phyloP scores from a whole-genome alignment of 2,329 filamentous ascomycete species.

The Pestalotiopsis sp. region DNA sequence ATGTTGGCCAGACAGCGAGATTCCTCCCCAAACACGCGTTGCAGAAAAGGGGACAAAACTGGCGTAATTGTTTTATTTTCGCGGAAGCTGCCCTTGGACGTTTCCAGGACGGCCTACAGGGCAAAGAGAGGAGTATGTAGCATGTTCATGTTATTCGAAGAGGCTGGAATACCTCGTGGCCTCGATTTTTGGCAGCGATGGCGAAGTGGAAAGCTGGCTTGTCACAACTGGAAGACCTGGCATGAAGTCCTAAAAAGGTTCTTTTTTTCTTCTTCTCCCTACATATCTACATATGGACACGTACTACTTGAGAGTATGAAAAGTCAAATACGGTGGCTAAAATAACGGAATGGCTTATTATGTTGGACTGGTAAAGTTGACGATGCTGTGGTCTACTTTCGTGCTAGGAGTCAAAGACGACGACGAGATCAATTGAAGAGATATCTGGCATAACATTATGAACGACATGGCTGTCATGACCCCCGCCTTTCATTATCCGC shows the following conservation, averaged over 20 bases:
- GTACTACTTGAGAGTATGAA: slow-evolving; percentile 15
- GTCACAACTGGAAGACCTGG: slow-evolving; percentile 29
- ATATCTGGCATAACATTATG: too few relatives aligned
- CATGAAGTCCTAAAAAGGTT: slow-evolving; percentile 34
- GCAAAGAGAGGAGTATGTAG: slow-evolving; percentile 22
- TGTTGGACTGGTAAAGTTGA: slow-evolving; percentile 24
- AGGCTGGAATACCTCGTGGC: slow-evolving; percentile 16
- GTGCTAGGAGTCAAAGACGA: slow-evolving; percentile 25
- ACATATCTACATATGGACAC: slow-evolving; percentile 24
- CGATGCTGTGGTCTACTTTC: slow-evolving; percentile 22
- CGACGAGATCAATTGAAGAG: slow-evolving; percentile 24
- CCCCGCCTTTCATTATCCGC: too few relatives aligned
- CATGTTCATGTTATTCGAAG: slow-evolving; percentile 23
- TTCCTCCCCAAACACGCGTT: slow-evolving; percentile 25
- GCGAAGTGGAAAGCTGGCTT: slow-evolving; percentile 26
- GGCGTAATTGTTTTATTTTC: slow-evolving; percentile 33
- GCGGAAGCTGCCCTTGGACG: slow-evolving; percentile 19
- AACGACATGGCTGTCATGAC: too few relatives aligned
- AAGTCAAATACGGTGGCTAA: slow-evolving; percentile 22
- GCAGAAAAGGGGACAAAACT: slow-evolving; percentile 23
- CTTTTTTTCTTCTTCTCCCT: slow-evolving; percentile 23
- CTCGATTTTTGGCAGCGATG: slow-evolving; percentile 20
- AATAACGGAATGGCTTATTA: slow-evolving; percentile 27
- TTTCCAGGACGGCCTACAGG: slow-evolving; percentile 16
- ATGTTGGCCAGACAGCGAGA: slow-evolving; percentile 24